Percentiles rank a stretch among this genome's conserved stretches.
Evolutionary conservation across 202 grass and related monocot species (phyloP).

Genomic region (Dendrocalamus latiflorus): DNA sequence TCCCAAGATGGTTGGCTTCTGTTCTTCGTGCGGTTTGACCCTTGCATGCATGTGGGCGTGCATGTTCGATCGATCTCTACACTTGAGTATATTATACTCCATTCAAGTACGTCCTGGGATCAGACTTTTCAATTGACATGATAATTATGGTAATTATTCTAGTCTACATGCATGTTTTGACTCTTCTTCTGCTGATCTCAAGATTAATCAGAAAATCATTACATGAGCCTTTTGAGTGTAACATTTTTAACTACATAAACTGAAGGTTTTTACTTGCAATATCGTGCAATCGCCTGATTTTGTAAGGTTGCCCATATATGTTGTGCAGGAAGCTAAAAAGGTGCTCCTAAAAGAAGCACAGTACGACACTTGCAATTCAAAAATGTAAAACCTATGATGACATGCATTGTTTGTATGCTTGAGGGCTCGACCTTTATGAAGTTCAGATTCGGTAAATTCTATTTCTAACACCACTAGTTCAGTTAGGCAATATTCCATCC

Average conservation of each 20-base stretch:
- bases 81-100: too few species aligned
- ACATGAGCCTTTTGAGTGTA: neutral
- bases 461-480: neutral
- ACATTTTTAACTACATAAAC: neutral
- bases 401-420: neutral
- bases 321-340: too few species aligned
- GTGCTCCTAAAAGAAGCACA: too few species aligned
- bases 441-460: neutral
- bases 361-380: neutral
- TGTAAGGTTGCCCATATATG: too few species aligned
- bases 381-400: neutral
- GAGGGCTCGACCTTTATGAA: neutral
- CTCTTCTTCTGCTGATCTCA: neutral
- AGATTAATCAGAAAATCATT: neutral
- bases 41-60: neutral
- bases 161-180: neutral
- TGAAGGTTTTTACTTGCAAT: neutral
- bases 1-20: neutral
- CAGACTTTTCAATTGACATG: neutral
- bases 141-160: neutral
- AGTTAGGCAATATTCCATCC: neutral
- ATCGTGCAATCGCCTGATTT: neutral
- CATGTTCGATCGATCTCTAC: neutral
- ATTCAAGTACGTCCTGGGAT: neutral
- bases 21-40: neutral